Evolutionary conservation across 495 filamentous ascomycete genomes (phyloP), one percentile per base, ranked within the genome.

Genomic region (Neurospora africana): DNA sequence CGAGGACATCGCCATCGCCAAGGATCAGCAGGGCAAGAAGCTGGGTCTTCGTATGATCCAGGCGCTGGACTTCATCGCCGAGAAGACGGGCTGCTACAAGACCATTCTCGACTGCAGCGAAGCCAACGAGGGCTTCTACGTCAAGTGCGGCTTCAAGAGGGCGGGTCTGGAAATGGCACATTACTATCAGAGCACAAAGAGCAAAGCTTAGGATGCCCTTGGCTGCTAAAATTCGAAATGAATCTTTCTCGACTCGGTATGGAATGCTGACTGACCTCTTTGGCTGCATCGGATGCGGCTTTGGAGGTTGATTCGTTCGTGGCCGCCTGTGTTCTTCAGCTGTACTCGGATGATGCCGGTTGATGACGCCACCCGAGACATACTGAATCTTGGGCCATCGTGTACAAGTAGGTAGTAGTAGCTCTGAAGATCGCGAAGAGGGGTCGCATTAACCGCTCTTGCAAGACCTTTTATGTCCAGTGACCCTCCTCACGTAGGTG

Each of bases 141-240:
- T 97, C 75, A 99, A 99, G 87, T 99, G 95, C 80, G 96, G 95
- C 58, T 98, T 96, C 81, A 92, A 93, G 82, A 85, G 94, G 67
- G 96, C 94, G 33, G 95, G 95, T 10, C 82, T 98, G 69, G 93
- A 99, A 82, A 99, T 99, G 95, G 95, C 94, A 58, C 94, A 97
- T 82, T 97, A 97, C 80, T 94, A 95, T 81, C 91, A 90, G 71
- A 76, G 73, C 44, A 79, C 80, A 72, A 85, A 85, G 72, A 84
- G 81, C 80, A 83, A 82, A 77, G 72, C 78, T 71, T 77, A 82
- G 53, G 27, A 65, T 30, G 23, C 47, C 2, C 47, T 61, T 30
- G 23, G 27, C 27, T 65, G 23, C 3, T 33, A 6, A 33, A 65
- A 19, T 27, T 15, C 23, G 21, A 2, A 27, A 58, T 65, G 15